Evolutionary conservation across 768 basidiomycete species (phyloP), one percentile per base, ranked within the genome.

Genomic region (Suillus luteus): DNA sequence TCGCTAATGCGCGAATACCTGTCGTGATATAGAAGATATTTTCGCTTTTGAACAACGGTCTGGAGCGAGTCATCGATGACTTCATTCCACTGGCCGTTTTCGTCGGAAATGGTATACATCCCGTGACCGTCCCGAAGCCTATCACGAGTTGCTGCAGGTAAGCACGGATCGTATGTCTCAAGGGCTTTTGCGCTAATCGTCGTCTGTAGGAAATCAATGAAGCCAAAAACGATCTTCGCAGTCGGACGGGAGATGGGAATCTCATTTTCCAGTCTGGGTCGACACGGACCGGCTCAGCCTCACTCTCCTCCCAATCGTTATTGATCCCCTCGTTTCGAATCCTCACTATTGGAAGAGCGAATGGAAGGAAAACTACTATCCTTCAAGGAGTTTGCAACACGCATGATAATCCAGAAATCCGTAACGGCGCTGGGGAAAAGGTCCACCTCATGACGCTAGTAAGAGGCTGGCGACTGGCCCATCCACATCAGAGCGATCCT

Each of bases 11-110:
- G 97, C 70, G 97, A 99, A 77, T 99, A 99, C 73, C 88, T 99
- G 68, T 77, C 85, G 80, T 69, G 84, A 87, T 68, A 86, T 95
- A 59, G 83, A 84, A 63, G 81, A 83, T 1, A 70, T 80, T 22
- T 78, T 95, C 5, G 83, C 88, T 0, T 98, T 98, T 80, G 78
- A 80, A 37, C 99, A n/a, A 99, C 76, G 90, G 82, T 72, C 85
- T 99, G 66, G 97, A 99, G 74, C 88, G 93, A 41, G 82, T 99
- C 75, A 96, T 99, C 72, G 96, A 99, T 76, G 97, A 99, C 79
- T 99, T 99, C 77, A 92, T 99, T 71, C 82, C 99, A 8, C 86
- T 99, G 69, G 93, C 95, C 27, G 94, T 99, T 33, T 99, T 99
- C 70, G 90, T 99, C 59, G 97, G 97, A 38, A 99, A 99, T 73